Evolutionary conservation across 139 green algal species (phyloP), one percentile per base, ranked within the genome.

Genomic region (Edaphochlamys debaryana): DNA sequence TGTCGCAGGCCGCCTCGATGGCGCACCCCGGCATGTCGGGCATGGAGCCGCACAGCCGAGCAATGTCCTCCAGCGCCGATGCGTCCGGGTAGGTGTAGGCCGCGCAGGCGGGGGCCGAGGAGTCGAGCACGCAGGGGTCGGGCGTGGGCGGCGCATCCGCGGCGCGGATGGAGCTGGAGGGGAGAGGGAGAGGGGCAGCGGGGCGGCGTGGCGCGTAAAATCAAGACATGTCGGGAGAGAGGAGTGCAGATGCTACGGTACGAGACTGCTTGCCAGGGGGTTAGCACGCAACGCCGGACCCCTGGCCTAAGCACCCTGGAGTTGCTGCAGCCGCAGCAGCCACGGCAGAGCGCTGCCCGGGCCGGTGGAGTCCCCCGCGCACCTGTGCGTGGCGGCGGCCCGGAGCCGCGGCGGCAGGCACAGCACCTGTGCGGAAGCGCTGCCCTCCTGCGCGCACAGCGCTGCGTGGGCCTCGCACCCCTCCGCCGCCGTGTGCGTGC

Each of bases 11-110:
- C 40, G 27, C 27, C 37, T 8, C 19, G 40, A 85, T 58, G 60
- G 67, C 73, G 56, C 80, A 86, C 0, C 80, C 80, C 11, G 80
- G 80, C 80, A 86, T 86, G 52, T 80, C 69, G 3, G 80, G 80
- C 80, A 86, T 86, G 58, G 69, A 74, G 40, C 54, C 42, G 69
- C 80, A 86, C 69, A 86, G 58, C 56, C 22, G 36, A n/a, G 37
- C 80, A 0, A 68, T 74, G 48, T 80, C 70, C 0, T 41, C 42
- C 1, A 23, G n/a, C 11, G 70, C 58, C 2, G 37, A 20, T 25
- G 30, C 45, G 27, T 79, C 60, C 1, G 80, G 80, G 56, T 86
- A 86, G 3, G 32, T 45, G 80, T 80, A 86, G 15, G 15, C 23
- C 41, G 20, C 45, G 58, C 80, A 86, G 1, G 54, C 52, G 13